Conservation (phyloP, 2,329 filamentous ascomycete species). For the Berkeleyomyces rouxiae region DNA sequence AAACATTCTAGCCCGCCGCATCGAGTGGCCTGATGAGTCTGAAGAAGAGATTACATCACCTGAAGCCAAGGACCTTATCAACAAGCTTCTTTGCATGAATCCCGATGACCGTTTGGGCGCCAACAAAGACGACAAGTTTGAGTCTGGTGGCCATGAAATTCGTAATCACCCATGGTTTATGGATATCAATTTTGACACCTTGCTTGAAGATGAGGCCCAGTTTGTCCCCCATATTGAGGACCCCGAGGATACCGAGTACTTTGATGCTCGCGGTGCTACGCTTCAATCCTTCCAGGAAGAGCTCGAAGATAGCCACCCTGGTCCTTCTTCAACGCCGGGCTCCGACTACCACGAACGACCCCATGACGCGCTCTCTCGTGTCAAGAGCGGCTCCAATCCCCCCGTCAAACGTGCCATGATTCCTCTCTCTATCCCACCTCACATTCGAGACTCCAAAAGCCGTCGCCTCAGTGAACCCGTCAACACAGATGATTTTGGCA, state of each 20-base stretch:
- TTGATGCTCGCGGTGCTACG: slow-evolving; percentile 79
- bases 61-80: slow-evolving; percentile 88
- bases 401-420: slow-evolving; percentile 82
- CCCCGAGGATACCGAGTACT: slow-evolving; percentile 95
- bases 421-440: slow-evolving; percentile 89
- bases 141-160: slow-evolving; percentile 80
- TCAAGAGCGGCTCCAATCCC: slow-evolving; percentile 39
- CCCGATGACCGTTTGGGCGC: slow-evolving; percentile 68
- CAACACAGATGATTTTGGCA: slow-evolving; percentile 81
- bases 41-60: slow-evolving; percentile 59
- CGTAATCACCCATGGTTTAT: slow-evolving; percentile 78
- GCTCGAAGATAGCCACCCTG: slow-evolving; percentile 74
- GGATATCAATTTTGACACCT: slow-evolving; percentile 71
- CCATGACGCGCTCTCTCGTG: slow-evolving; percentile 83
- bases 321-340: slow-evolving; percentile 50
- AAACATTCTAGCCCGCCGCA: slow-evolving; percentile 78
- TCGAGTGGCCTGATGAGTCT: slow-evolving; percentile 78
- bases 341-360: slow-evolving; percentile 70
- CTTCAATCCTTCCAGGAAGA: slow-evolving; percentile 87
- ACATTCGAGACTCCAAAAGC: slow-evolving; percentile 80
- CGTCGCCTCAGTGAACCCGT: slow-evolving; percentile 83
- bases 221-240: slow-evolving; percentile 89
- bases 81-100: slow-evolving; percentile 73
- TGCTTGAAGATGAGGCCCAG: slow-evolving; percentile 89
- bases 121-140: slow-evolving; percentile 67